Conservation (phyloP, 2,329 filamentous ascomycete species). For the Ophiosphaerella korrae region DNA sequence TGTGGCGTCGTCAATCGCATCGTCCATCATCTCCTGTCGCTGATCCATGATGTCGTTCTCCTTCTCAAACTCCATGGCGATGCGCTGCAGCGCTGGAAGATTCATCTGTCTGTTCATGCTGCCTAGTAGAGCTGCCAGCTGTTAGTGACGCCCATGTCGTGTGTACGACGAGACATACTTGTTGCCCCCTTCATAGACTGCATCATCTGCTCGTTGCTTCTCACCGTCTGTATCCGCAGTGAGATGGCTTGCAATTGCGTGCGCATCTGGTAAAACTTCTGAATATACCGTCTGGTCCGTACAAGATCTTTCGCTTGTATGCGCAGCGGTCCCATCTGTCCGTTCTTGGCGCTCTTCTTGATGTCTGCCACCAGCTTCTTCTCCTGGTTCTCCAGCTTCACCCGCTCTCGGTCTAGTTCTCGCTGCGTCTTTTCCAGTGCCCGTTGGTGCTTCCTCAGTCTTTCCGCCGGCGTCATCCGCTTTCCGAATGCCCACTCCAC, state of each 20-base stretch:
- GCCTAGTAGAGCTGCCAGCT: constrained; percentile 69
- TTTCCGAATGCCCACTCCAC: constrained; percentile 99
- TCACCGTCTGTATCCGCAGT: constrained; percentile 92
- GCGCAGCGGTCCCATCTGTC: constrained; percentile 97
- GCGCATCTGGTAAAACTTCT: constrained; percentile 98
- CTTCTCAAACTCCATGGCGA: constrained; percentile 98
- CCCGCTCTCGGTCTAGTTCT: constrained; percentile 90
- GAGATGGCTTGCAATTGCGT: constrained; percentile 97
- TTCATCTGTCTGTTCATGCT: constrained; percentile 99
- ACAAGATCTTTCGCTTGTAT: constrained; percentile 98
- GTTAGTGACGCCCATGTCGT: constrained; percentile 16
- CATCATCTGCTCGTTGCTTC: constrained; percentile 99
- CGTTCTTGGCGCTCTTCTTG: constrained; percentile 97
- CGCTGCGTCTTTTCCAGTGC: constrained; percentile 97
- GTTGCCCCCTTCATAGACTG: constrained; percentile 99
- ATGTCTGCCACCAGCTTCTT: constrained; percentile 96
- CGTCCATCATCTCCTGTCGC: constrained; percentile 99
- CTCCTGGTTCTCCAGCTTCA: constrained; percentile 97
- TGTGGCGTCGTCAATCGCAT: constrained; percentile 95
- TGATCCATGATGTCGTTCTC: constrained; percentile 99
- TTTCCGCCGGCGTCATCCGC: constrained; percentile 95
- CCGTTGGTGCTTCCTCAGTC: constrained; percentile 90
- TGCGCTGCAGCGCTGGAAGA: constrained; percentile 88
- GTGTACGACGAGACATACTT: constrained; percentile 18
- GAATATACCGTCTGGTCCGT: constrained; percentile 83